phyloP scores from a whole-genome alignment of 2,329 filamentous ascomycete species.

The Mariannaea elegans region DNA sequence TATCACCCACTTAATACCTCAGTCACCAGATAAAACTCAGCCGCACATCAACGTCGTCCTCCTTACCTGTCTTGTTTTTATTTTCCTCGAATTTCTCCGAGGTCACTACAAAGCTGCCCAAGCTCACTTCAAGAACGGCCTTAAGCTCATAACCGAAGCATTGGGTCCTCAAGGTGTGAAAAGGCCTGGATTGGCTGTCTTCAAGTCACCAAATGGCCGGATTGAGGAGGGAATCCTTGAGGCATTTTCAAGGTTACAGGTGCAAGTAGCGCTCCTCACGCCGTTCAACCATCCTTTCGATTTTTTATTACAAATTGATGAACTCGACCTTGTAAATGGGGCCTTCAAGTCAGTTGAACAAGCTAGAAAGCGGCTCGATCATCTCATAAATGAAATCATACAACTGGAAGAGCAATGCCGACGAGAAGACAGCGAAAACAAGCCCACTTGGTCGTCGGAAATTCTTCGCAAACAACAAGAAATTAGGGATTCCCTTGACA shows the following conservation, averaged over 20 bases:
- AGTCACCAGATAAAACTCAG: conserved; percentile 36
- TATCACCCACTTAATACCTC: conserved; percentile 46
- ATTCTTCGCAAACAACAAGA: conserved; percentile 9
- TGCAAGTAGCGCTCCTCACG: conserved; percentile 39
- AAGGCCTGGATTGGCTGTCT: conserved; percentile 14
- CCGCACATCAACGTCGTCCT: conserved; percentile 47
- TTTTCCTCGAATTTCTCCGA: conserved; percentile 45
- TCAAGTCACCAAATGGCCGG: conserved; percentile 47
- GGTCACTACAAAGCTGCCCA: conserved; percentile 49
- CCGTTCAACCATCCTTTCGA: conserved; percentile 23
- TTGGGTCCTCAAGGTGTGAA: neutral
- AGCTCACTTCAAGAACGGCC: conserved; percentile 52
- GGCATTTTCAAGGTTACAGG: conserved; percentile 47
- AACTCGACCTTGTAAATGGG: conserved; percentile 13
- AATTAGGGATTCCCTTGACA: conserved; percentile 21
- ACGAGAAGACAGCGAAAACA: neutral
- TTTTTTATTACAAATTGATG: conserved; percentile 1
- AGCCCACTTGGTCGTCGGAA: too few relatives aligned
- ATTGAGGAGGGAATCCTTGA: conserved; percentile 47
- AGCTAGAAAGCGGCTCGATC: conserved; percentile 31
- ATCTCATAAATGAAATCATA: conserved; percentile 32
- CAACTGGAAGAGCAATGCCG: conserved; percentile 23
- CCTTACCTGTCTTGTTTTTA: conserved; percentile 50
- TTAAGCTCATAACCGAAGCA: conserved; percentile 47
- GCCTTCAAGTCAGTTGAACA: conserved; percentile 6